Percentiles rank a stretch among this genome's conserved stretches.
Conservation (phyloP, 108 stramenopile species). For the Pseudonitzschia multistriata region DNA sequence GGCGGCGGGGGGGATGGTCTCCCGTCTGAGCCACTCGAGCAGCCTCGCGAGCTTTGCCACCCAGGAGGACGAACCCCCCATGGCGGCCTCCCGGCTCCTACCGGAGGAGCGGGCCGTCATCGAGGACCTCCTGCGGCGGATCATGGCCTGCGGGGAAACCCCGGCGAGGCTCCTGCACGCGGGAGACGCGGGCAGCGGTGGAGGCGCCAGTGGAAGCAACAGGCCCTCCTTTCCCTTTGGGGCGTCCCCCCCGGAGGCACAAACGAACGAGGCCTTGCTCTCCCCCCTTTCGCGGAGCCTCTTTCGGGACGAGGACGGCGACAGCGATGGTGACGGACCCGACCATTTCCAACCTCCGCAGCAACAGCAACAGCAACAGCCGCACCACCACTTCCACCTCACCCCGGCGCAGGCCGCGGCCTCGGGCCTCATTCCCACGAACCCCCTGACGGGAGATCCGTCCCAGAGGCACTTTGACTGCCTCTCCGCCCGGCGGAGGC, state of each 20-base stretch:
- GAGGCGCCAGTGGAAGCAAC: too few species aligned
- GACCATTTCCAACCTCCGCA: too few species aligned
- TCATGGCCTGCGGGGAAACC: constrained; percentile 64
- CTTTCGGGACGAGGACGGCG: too few species aligned
- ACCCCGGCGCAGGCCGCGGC: constrained; percentile 49
- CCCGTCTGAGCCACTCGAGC: constrained; percentile 29
- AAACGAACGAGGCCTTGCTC: background rate
- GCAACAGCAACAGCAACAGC: too few species aligned
- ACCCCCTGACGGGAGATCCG: constrained; percentile 58
- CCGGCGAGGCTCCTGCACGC: constrained; percentile 58
- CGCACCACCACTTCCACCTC: constrained; percentile 54
- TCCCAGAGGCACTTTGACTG: constrained; percentile 60
- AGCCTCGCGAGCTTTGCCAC: constrained; percentile 35
- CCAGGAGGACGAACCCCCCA: constrained; percentile 13
- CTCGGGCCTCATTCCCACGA: constrained; percentile 59
- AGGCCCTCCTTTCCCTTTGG: background rate
- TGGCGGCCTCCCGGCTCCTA: constrained; percentile 42
- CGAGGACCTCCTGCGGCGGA: constrained; percentile 59
- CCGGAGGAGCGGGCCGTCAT: constrained; percentile 74
- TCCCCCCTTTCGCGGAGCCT: background rate
- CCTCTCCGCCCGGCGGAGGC: constrained; percentile 47
- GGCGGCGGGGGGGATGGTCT: constrained; percentile 1
- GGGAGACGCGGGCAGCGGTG: constrained; percentile 27
- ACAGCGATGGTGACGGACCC: too few species aligned
- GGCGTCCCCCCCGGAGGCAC: background rate